Percentiles rank a stretch among this genome's conserved stretches.
phyloP scores from a whole-genome alignment of 2,329 filamentous ascomycete species.

The Aureobasidium vineae region DNA sequence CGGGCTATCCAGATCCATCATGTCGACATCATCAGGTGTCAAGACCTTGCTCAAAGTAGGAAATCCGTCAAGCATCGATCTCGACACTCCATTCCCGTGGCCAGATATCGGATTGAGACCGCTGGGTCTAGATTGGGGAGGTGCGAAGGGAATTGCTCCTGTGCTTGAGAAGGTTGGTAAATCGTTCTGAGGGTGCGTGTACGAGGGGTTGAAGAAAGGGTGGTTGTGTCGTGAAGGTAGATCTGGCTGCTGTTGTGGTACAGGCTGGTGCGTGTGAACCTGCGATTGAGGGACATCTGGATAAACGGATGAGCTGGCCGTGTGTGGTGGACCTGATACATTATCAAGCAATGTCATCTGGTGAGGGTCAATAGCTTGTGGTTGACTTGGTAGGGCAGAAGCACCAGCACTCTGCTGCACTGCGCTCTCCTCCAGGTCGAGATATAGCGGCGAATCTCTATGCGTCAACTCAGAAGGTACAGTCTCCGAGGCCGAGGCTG shows the following conservation, averaged over 20 bases:
- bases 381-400: background rate
- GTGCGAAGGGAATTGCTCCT: slow-evolving; percentile 37
- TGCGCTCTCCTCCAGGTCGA: background rate
- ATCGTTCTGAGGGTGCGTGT: slow-evolving; percentile 17
- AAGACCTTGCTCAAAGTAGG: background rate
- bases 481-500: background rate
- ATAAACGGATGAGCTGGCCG: background rate
- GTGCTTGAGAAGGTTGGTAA: slow-evolving; percentile 32
- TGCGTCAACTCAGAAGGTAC: slow-evolving; percentile 9
- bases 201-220: slow-evolving; percentile 11
- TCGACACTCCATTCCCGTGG: slow-evolving; percentile 28
- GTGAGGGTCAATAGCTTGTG: background rate
- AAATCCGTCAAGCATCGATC: slow-evolving; percentile 25
- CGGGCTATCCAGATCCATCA: slow-evolving; percentile 22
- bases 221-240: background rate
- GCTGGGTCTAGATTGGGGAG: background rate
- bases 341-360: background rate
- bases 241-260: background rate
- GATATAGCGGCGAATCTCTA: slow-evolving; percentile 6
- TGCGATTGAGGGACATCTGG: background rate
- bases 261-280: background rate
- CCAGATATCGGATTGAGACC: background rate
- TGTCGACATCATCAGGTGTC: slow-evolving; percentile 7
- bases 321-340: background rate
- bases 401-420: background rate